Percentiles rank a stretch among this genome's conserved stretches.
Conservation (phyloP, 345 rosid species). For the Angophora floribunda region DNA sequence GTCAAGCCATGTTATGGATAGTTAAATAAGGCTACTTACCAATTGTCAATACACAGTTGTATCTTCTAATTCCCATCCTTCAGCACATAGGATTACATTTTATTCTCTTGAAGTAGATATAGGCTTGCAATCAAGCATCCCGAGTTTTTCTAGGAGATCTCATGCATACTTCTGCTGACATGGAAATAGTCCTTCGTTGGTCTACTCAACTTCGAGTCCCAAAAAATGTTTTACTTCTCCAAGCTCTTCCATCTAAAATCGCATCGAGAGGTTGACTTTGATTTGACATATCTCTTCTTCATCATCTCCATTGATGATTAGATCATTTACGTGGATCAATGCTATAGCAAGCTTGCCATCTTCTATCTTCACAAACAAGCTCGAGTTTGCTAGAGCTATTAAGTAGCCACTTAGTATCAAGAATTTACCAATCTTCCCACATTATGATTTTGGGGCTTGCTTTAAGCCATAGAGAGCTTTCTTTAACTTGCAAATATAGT, state of each 20-base stretch:
- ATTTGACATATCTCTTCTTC: not conserved
- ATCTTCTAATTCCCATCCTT: too few relatives aligned
- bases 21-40: too few relatives aligned
- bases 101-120: too few relatives aligned
- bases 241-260: not conserved
- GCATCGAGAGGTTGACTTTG: not conserved
- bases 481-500: not conserved
- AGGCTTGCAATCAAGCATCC: too few relatives aligned
- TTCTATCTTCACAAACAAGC: not conserved
- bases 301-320: not conserved
- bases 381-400: not conserved
- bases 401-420: not conserved
- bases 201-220: too few relatives aligned
- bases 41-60: too few relatives aligned
- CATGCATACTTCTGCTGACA: too few relatives aligned
- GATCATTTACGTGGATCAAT: not conserved
- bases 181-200: too few relatives aligned
- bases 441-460: not conserved
- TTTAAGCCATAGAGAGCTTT: not conserved
- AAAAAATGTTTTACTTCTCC: not conserved
- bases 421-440: not conserved
- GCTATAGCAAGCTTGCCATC: not conserved
- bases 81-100: too few relatives aligned
- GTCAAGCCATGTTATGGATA: too few relatives aligned
- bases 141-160: too few relatives aligned